Percentiles rank a stretch among this genome's conserved stretches.
phyloP scores from a whole-genome alignment of 768 basidiomycete genomes.

The Pisolithus orientalis region DNA sequence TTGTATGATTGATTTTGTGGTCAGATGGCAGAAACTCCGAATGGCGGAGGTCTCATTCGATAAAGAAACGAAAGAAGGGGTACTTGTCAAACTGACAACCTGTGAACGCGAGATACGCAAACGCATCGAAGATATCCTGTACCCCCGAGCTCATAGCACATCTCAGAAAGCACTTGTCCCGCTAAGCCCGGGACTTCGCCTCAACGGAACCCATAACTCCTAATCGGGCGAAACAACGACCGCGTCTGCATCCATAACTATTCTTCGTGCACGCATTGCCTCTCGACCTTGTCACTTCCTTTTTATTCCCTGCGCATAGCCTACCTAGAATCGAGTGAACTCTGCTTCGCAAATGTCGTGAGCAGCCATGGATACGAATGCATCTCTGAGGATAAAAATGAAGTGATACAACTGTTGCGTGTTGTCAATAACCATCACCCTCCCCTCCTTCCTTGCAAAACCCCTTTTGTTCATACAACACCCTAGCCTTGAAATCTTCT shows the following conservation, averaged over 20 bases:
- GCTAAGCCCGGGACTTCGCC: constrained; percentile 30
- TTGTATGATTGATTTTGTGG: constrained; percentile 5
- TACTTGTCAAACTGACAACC: constrained; percentile 58
- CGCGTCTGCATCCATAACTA: too few relatives aligned
- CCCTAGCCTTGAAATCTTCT: constrained; percentile 79
- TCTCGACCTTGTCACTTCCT: constrained; percentile 1
- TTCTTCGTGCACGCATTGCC: too few relatives aligned
- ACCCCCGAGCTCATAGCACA: constrained; percentile 36
- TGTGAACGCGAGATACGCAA: constrained; percentile 75
- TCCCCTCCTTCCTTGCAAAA: constrained; percentile 95
- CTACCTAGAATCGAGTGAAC: background rate
- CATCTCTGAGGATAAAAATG: constrained; percentile 1
- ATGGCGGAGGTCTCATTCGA: constrained; percentile 67
- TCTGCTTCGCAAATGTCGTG: background rate
- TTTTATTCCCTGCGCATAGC: background rate
- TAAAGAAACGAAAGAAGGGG: constrained; percentile 67
- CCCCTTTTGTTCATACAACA: constrained; percentile 78
- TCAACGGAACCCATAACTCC: constrained; percentile 45
- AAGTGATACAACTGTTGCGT: constrained; percentile 9
- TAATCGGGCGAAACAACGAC: background rate
- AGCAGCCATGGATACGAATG: background rate
- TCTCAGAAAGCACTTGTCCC: constrained; percentile 28
- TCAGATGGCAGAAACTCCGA: constrained; percentile 77
- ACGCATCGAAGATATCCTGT: constrained; percentile 67
- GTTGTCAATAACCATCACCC: constrained; percentile 81